These are phyloP conservation scores for Silene uniflora DNA, from an alignment of 148 eudicot genomes.

Conservation along the genomic window DNA sequence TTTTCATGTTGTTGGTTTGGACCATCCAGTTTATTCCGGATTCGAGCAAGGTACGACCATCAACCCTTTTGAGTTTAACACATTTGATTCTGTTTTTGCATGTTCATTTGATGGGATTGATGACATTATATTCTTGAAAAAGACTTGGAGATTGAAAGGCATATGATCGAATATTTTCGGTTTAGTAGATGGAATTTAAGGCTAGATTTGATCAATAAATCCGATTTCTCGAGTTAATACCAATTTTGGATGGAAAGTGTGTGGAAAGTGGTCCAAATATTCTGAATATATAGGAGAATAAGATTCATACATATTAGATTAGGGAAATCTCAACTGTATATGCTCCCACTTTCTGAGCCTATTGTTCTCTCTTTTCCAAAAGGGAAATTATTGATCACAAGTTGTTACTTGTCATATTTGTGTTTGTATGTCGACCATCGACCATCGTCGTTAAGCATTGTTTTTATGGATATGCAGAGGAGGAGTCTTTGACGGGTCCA, in stretches of 20 bases:
- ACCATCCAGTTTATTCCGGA: constrained; percentile 15
- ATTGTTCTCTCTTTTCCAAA: constrained; percentile 24
- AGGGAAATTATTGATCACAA: not conserved
- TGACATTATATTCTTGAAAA: not conserved
- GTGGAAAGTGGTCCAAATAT: constrained; percentile 18
- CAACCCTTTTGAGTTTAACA: not conserved
- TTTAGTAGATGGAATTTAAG: not conserved
- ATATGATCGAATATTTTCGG: not conserved
- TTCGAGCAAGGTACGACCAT: constrained; percentile 12
- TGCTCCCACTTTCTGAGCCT: constrained; percentile 3
- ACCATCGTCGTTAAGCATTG: not conserved
- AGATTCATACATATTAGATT: constrained; percentile 20
- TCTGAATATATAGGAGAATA: constrained; percentile 13
- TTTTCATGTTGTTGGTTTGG: not conserved
- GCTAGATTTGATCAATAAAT: not conserved
- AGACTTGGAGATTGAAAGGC: not conserved
- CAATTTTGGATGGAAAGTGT: constrained; percentile 10
- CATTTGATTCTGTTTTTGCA: not conserved
- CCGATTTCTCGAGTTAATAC: not conserved
- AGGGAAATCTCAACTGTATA: constrained; percentile 16
- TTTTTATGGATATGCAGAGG: constrained; percentile 23
- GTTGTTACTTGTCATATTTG: constrained; percentile 13
- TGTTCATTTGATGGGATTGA: not conserved
- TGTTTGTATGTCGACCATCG: not conserved
- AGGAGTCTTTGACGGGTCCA: constrained; percentile 22